A percentile compares a stretch with the other conserved stretches of the same genome.
phyloP scores from a whole-genome alignment of 2,329 filamentous ascomycete species.

The Talaromyces sp. region DNA sequence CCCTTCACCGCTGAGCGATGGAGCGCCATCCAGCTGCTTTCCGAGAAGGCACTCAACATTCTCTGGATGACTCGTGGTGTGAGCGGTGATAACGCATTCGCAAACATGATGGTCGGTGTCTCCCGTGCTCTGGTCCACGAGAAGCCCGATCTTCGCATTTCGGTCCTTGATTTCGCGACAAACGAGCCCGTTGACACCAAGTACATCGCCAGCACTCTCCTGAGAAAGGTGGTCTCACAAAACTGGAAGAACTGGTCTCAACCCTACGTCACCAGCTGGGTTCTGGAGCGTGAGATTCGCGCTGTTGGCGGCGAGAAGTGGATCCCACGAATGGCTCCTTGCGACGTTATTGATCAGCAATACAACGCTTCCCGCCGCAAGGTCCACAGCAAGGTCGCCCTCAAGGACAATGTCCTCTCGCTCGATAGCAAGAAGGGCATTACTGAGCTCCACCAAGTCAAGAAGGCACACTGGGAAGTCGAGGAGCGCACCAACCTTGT shows the following conservation, averaged over 20 bases:
- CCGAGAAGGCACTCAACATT: not conserved
- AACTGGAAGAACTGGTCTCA: not conserved
- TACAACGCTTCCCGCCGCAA: conserved; percentile 1
- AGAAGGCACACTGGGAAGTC: not conserved
- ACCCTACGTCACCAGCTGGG: not conserved
- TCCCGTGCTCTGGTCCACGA: conserved; percentile 1
- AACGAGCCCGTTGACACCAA: not conserved
- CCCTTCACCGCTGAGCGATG: not conserved
- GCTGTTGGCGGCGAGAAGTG: not conserved
- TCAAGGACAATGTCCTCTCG: not conserved
- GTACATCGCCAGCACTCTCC: not conserved
- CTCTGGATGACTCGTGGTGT: conserved; percentile 5
- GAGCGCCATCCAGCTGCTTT: not conserved
- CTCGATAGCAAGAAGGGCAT: not conserved
- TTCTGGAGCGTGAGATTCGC: not conserved
- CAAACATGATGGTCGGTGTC: conserved; percentile 4
- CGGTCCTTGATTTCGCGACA: not conserved
- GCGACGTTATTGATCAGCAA: not conserved
- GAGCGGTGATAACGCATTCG: not conserved
- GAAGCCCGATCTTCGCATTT: not conserved
- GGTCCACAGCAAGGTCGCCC: not conserved
- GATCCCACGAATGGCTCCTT: not conserved
- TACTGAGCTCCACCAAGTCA: not conserved
- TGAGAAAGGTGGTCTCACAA: not conserved
- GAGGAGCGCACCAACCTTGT: not conserved